phyloP scores from a whole-genome alignment of 306 rosid species.

The Cicer arietinum region DNA sequence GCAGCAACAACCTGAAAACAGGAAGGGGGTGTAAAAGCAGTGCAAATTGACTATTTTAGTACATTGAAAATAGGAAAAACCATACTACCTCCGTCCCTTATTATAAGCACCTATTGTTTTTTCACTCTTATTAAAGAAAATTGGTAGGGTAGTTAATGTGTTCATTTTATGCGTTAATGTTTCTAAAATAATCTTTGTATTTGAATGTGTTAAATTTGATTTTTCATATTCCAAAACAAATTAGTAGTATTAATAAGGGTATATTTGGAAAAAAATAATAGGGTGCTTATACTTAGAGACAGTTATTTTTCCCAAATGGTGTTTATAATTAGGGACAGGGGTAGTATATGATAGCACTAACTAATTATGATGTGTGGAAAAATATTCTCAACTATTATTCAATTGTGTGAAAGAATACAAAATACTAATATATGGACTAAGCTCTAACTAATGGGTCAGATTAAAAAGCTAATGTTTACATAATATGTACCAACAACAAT shows the following conservation, averaged over 20 bases:
- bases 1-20: slow-evolving; percentile 68
- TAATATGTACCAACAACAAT: neutral
- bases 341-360: neutral
- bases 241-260: too few relatives aligned
- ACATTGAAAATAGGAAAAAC: slow-evolving; percentile 21
- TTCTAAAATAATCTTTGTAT: too few relatives aligned
- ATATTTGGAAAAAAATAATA: too few relatives aligned
- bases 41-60: neutral
- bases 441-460: neutral
- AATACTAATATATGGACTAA: neutral
- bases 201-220: too few relatives aligned
- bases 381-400: neutral
- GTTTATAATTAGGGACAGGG: too few relatives aligned
- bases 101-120: too few relatives aligned
- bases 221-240: too few relatives aligned
- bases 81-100: neutral
- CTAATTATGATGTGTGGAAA: neutral
- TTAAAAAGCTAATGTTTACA: neutral
- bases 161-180: too few relatives aligned
- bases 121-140: too few relatives aligned
- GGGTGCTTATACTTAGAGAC: too few relatives aligned
- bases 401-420: neutral
- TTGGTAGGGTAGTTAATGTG: too few relatives aligned
- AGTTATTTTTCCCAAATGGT: too few relatives aligned
- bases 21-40: slow-evolving; percentile 17